Base-by-base conservation (phyloP, 2,329 filamentous ascomycete species). In the Aureobasidium vineae region DNA sequence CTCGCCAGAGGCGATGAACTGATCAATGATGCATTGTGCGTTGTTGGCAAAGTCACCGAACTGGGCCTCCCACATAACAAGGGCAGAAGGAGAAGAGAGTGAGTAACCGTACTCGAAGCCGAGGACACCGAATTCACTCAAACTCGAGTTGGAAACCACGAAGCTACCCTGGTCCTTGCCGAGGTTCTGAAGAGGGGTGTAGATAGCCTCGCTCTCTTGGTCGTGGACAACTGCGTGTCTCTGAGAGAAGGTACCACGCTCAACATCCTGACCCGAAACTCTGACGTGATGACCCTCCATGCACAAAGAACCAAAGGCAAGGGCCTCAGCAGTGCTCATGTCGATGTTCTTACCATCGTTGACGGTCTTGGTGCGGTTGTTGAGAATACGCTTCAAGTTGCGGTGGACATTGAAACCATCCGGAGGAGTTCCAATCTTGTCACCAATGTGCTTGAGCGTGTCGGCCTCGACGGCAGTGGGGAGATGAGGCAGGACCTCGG, bases 31-130 rank as follows among this genome's bases (percentile, higher is more conserved):
- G 78, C 92, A 96, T 81, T 99, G 95, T 50, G 95, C 94, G 76
- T 97, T 99, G 86, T 99, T 99, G 84, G 95, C 95, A 75, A 99
- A 99, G 80, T 99, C 95, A 84, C 95, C 95, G 75, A 99, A 99
- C 80, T 99, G 95, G 43, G 95, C 95, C 82, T 99, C 95, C 95
- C 95, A 99, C 88, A 99, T 96, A 73, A 99, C 94, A 31, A 99
- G 87, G 43, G 95, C 94, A 77, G 97, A 96, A 67, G 95, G 95
- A 36, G 95, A 98, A 33, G 93, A 96, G 68, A 99, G 83, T 3
- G 95, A 99, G 84, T 99, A 99, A 68, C 95, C 95, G 75, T 99
- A 99, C 80, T 99, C 95, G 77, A 99, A 99, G 64, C 95, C 95
- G 69, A 99, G 90, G 69, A 83, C 84, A 77, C 87, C 87, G 71